Evolutionary conservation across 345 rosid genomes (phyloP), one percentile per base, ranked within the genome.

Genomic region (Camelina laxa): DNA sequence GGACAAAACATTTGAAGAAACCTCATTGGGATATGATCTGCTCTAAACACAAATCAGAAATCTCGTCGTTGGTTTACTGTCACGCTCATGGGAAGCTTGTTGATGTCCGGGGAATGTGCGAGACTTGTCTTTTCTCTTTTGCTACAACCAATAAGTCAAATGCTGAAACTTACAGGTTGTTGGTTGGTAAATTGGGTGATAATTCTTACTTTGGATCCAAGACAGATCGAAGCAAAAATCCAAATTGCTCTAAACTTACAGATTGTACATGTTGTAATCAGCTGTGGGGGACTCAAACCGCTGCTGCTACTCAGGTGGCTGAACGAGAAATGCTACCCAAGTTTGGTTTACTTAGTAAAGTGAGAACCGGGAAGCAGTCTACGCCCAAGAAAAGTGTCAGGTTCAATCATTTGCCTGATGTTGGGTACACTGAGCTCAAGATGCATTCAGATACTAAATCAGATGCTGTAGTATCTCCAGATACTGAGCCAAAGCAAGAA

Each of bases 61-160:
- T 92, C 69, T 89, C 99, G 1, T 90, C 94, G 9, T 79, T 95
- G 50, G 97, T 89, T 67, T 81, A 82, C 50, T 95, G 98, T 81
- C 88, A 86, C 38, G 88, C 89, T 76, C 96, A 95, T 73, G 76
- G 78, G 31, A 95, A 85, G 75, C 99, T 89, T 35, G 91, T 83
- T 2, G 89, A 92, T 72, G 96, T 89, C 77, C 92, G 81, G 22
- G 87, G 84, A 69, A 90, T 92, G 81, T 91, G 99, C 11, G 89
- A 92, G 60, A 81, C 77, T 70, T 90, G 97, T 59, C 90, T 95
- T 65, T 82, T 87, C 80, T 92, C 97, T 11, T 92, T 87, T 74
- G 88, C 93, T 81, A 87, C 86, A 14, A 78, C 76, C 69, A 87
- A 87, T 50, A 92, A 87, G 82, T 88, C 97, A 19, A 89, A 85